A percentile compares a stretch with the other conserved stretches of the same genome.
Evolutionary conservation across 73 alveolate genomes (phyloP).

Genomic region (Breviolum minutum): DNA sequence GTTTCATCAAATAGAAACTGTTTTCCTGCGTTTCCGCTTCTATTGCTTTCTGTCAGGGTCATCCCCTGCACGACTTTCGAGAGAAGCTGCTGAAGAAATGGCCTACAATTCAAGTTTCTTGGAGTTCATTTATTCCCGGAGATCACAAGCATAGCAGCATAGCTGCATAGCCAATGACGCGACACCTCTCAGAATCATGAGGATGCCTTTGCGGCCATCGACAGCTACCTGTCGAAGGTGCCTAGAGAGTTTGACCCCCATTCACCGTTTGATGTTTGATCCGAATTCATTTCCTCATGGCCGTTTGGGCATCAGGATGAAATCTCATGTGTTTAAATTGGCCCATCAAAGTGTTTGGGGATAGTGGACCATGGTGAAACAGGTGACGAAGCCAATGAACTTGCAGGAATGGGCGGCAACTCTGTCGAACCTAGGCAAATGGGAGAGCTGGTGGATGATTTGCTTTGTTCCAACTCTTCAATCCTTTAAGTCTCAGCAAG

Average conservation of each 20-base stretch:
- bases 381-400: conserved; percentile 55
- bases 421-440: conserved; percentile 12
- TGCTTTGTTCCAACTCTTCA: neutral
- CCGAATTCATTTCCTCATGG: too few relatives aligned
- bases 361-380: neutral
- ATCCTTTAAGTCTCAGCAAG: too few relatives aligned
- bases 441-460: neutral
- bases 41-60: neutral
- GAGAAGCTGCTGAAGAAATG: conserved; percentile 36
- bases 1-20: neutral
- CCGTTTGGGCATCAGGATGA: too few relatives aligned
- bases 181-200: neutral
- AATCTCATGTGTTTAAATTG: too few relatives aligned
- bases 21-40: too few relatives aligned
- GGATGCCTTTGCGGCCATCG: conserved; percentile 45
- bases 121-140: neutral
- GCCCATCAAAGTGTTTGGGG: neutral
- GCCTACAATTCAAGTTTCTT: conserved; percentile 36
- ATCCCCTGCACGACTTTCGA: conserved; percentile 58
- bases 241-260: neutral
- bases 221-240: conserved; percentile 74
- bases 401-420: conserved; percentile 53
- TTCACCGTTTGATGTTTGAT: too few relatives aligned
- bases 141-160: neutral
- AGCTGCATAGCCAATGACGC: neutral